Evolutionary conservation across 306 rosid genomes (phyloP).

Genomic region (Pueraria montana): DNA sequence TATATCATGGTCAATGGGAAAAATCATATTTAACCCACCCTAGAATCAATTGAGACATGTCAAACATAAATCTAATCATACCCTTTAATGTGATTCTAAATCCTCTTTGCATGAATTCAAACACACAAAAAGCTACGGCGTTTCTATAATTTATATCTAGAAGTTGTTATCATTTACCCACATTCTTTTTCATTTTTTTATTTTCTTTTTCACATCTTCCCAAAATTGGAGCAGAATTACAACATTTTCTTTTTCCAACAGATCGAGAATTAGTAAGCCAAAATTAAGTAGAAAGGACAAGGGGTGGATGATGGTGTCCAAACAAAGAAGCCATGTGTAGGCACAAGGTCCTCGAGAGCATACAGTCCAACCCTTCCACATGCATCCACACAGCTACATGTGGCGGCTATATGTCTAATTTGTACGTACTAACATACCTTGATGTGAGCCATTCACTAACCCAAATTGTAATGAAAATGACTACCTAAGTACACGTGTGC

Average conservation of each 20-base stretch:
- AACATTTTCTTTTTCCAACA: not conserved
- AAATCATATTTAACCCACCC: too few relatives aligned
- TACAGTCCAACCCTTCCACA: not conserved
- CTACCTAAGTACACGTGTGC: not conserved
- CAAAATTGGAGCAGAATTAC: not conserved
- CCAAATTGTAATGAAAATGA: constrained; percentile 17
- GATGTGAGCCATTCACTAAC: constrained; percentile 18
- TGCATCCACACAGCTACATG: not conserved
- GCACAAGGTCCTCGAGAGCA: not conserved
- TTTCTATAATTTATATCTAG: too few relatives aligned
- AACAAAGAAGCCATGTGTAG: constrained; percentile 13
- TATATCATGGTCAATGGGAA: too few relatives aligned
- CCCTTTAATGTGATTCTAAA: too few relatives aligned
- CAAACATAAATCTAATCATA: too few relatives aligned
- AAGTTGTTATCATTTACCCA: too few relatives aligned
- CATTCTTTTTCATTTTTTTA: too few relatives aligned
- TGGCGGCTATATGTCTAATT: not conserved
- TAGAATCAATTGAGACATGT: too few relatives aligned
- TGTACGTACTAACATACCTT: not conserved
- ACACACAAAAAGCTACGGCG: too few relatives aligned
- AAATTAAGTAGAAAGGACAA: constrained; percentile 2
- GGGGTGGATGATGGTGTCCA: not conserved
- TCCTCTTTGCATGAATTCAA: too few relatives aligned
- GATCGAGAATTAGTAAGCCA: not conserved
- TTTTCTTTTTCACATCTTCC: too few relatives aligned